Conservation (phyloP, 805 yeast species). For the Candida ascalaphidarum region DNA sequence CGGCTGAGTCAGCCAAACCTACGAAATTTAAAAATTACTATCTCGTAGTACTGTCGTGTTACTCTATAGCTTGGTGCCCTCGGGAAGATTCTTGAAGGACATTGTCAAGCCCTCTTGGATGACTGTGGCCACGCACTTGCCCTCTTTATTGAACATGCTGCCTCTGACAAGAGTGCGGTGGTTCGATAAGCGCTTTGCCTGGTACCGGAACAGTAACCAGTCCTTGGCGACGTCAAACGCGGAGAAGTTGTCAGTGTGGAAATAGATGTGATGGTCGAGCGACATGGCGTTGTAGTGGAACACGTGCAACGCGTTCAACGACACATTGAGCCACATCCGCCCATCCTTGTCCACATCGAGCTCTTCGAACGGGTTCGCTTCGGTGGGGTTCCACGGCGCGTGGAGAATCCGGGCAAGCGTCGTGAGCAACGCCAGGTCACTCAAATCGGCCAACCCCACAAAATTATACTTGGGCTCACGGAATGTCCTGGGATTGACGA, state of each 20-base stretch:
- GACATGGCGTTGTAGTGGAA: constrained; percentile 39
- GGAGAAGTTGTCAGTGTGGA: constrained; percentile 19
- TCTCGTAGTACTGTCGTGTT: too few relatives aligned
- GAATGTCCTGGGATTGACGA: constrained; percentile 14
- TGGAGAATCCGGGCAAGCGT: constrained; percentile 34
- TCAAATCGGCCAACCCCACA: constrained; percentile 28
- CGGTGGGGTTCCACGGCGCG: constrained; percentile 34
- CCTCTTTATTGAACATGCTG: constrained; percentile 19
- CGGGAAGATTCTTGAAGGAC: constrained; percentile 17
- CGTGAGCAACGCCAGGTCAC: constrained; percentile 32
- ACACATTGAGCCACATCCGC: constrained; percentile 14
- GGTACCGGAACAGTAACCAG: constrained; percentile 30
- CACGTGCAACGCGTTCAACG: constrained; percentile 25
- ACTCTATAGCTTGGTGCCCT: constrained; percentile 1
- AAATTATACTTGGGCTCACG: constrained; percentile 18
- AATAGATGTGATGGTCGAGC: constrained; percentile 35
- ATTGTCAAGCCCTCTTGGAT: constrained; percentile 34
- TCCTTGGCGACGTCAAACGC: constrained; percentile 23
- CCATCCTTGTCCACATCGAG: constrained; percentile 27
- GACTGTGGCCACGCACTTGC: constrained; percentile 28
- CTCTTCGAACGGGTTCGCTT: constrained; percentile 18
- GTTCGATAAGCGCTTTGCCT: constrained; percentile 23
- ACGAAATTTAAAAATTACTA: too few relatives aligned
- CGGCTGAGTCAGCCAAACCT: too few relatives aligned
- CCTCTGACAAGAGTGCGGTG: constrained; percentile 31